Conservation (phyloP, 2,329 filamentous ascomycete species). For the Curvularia sp. region DNA sequence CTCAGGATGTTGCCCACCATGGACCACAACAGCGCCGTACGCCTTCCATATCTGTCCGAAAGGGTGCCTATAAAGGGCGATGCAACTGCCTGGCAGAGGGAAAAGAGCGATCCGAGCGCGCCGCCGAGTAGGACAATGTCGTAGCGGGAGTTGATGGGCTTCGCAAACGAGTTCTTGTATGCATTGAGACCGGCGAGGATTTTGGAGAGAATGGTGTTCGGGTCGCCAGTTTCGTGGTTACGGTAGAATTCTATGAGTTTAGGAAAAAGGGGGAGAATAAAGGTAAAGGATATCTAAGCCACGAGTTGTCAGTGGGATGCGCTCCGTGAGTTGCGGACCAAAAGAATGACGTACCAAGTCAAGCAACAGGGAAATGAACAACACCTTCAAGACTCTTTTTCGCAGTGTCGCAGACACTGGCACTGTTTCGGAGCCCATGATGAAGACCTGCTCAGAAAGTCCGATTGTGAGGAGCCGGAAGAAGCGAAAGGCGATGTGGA, state of each 20-base stretch:
- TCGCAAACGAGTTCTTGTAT: conserved; percentile 92
- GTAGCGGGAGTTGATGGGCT: conserved; percentile 93
- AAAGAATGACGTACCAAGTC: conserved; percentile 73
- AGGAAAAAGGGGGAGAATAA: conserved; percentile 95
- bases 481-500: conserved; percentile 15
- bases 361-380: conserved; percentile 87
- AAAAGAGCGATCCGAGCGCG: conserved; percentile 92
- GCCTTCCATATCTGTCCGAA: conserved; percentile 86
- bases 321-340: background rate
- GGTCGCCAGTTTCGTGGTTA: conserved; percentile 71
- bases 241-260: conserved; percentile 96
- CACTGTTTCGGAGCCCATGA: conserved; percentile 36
- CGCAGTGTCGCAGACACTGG: conserved; percentile 60
- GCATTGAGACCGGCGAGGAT: conserved; percentile 85
- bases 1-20: conserved; percentile 94
- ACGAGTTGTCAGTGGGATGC: conserved; percentile 16
- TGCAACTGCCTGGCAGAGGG: conserved; percentile 87
- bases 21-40: conserved; percentile 84
- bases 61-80: conserved; percentile 89
- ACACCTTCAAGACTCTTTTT: conserved; percentile 83
- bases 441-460: conserved; percentile 1
- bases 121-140: conserved; percentile 96
- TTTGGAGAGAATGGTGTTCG: conserved; percentile 73
- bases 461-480: conserved; percentile 2
- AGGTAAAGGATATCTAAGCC: conserved; percentile 90